phyloP scores from a whole-genome alignment of 2,329 filamentous ascomycete species.

The Coniochaeta ligniaria region DNA sequence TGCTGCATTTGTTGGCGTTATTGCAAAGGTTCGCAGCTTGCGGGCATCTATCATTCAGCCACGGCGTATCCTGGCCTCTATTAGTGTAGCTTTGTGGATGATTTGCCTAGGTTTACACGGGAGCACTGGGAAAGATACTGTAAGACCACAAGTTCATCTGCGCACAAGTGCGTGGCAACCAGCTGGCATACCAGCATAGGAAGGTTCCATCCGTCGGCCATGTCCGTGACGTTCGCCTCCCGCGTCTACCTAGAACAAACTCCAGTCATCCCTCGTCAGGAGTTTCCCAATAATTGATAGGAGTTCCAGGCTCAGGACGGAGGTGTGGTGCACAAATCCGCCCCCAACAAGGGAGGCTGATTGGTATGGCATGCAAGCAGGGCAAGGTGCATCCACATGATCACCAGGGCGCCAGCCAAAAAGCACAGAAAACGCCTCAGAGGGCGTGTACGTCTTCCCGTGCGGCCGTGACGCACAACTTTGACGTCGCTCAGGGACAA shows the following conservation, averaged over 20 bases:
- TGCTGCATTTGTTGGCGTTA: background rate
- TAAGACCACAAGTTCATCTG: background rate
- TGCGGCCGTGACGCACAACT: background rate
- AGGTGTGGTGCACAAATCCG: background rate
- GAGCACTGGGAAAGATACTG: background rate
- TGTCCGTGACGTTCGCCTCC: background rate
- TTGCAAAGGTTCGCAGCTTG: background rate
- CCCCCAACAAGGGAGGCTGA: conserved; percentile 1
- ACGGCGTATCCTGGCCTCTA: background rate
- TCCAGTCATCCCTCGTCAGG: background rate
- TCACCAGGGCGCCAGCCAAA: background rate
- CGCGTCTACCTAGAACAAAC: background rate
- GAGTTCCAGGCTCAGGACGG: background rate
- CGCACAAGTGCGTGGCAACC: background rate
- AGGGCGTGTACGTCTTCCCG: background rate
- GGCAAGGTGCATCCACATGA: background rate
- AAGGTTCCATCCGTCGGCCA: background rate
- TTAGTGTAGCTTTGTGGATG: background rate
- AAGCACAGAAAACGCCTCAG: background rate
- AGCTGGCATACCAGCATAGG: background rate
- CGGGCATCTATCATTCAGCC: background rate
- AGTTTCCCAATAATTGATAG: too few species aligned
- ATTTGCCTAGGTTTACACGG: background rate
- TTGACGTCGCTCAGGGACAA: background rate
- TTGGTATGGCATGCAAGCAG: conserved; percentile 1